These are phyloP conservation scores for Chamaenerion angustifolium DNA, from an alignment of 345 rosid genomes.

Conservation along the genomic window DNA sequence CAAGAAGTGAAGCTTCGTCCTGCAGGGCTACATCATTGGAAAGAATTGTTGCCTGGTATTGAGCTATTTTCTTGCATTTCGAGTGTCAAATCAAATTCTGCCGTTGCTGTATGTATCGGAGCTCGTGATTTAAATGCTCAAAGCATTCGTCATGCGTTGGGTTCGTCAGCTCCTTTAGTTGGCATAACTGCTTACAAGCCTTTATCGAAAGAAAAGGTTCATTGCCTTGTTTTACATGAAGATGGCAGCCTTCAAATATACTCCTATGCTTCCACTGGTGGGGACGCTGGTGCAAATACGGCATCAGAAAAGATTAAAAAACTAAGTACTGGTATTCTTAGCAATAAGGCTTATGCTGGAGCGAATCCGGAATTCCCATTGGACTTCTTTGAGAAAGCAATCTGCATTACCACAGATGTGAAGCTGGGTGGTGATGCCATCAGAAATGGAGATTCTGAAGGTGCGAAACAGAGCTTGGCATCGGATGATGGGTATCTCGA, in stretches of 20 bases:
- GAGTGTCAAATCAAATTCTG: slow-evolving; percentile 56
- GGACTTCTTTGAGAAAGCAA: slow-evolving; percentile 94
- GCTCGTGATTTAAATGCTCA: slow-evolving; percentile 57
- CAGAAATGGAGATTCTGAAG: slow-evolving; percentile 87
- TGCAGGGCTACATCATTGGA: slow-evolving; percentile 91
- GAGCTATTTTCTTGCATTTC: slow-evolving; percentile 82
- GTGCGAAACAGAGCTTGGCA: slow-evolving; percentile 77
- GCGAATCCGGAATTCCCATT: slow-evolving; percentile 85
- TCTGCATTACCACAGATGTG: slow-evolving; percentile 82
- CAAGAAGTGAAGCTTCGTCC: slow-evolving; percentile 54
- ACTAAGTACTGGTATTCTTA: slow-evolving; percentile 76
- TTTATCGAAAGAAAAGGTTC: slow-evolving; percentile 77
- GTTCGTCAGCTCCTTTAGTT: slow-evolving; percentile 73
- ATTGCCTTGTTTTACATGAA: slow-evolving; percentile 90
- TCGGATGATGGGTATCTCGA: slow-evolving; percentile 92
- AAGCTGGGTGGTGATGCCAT: slow-evolving; percentile 87
- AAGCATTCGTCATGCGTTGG: slow-evolving; percentile 65
- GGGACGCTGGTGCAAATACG: slow-evolving; percentile 48
- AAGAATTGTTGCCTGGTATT: slow-evolving; percentile 61
- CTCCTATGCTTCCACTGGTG: slow-evolving; percentile 46
- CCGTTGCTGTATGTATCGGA: slow-evolving; percentile 52
- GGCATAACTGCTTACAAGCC: slow-evolving; percentile 92
- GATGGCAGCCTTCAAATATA: slow-evolving; percentile 99
- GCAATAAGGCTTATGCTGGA: slow-evolving; percentile 66
- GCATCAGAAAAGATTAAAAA: slow-evolving; percentile 74